A percentile compares a stretch with the other conserved stretches of the same genome.
Conservation (phyloP, 1,284 basidiomycete species). For the Tylopilus sp. region DNA sequence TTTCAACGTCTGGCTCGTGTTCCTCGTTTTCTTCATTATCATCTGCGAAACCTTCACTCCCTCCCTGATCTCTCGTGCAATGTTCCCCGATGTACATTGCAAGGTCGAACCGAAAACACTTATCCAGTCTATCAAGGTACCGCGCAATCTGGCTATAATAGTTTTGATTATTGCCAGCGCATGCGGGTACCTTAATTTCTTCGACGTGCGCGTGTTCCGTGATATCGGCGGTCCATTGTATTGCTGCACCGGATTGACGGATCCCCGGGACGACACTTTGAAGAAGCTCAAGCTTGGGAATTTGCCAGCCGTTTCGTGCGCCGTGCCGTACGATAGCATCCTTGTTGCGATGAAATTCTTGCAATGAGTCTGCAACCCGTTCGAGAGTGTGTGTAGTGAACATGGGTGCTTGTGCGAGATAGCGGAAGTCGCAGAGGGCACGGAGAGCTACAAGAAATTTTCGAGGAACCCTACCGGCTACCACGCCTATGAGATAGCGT, state of each 20-base stretch:
- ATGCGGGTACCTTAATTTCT: slow-evolving; percentile 6
- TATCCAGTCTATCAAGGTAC: background rate
- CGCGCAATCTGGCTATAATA: background rate
- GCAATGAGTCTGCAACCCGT: background rate
- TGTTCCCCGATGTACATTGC: background rate
- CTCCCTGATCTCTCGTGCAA: no score
- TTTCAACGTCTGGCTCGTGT: background rate
- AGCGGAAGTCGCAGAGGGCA: no score
- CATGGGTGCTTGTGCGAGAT: no score
- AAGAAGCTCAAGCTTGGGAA: slow-evolving; percentile 45
- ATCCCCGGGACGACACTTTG: slow-evolving; percentile 25
- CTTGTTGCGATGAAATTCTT: slow-evolving; percentile 19
- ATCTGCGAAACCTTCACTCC: background rate
- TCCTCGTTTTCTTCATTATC: background rate
- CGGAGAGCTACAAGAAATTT: no score
- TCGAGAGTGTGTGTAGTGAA: slow-evolving; percentile 5
- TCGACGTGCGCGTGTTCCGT: slow-evolving; percentile 2
- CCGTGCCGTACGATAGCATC: background rate
- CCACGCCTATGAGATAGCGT: no score
- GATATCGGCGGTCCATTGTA: slow-evolving; percentile 6
- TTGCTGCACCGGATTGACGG: background rate
- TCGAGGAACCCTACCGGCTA: no score
- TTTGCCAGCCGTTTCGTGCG: slow-evolving; percentile 1
- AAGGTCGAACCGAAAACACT: background rate
- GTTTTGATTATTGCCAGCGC: slow-evolving; percentile 6